Evolutionary conservation across 352 stramenopile species (phyloP).

Genomic region (Hyaloperonospora arabidopsidis): DNA sequence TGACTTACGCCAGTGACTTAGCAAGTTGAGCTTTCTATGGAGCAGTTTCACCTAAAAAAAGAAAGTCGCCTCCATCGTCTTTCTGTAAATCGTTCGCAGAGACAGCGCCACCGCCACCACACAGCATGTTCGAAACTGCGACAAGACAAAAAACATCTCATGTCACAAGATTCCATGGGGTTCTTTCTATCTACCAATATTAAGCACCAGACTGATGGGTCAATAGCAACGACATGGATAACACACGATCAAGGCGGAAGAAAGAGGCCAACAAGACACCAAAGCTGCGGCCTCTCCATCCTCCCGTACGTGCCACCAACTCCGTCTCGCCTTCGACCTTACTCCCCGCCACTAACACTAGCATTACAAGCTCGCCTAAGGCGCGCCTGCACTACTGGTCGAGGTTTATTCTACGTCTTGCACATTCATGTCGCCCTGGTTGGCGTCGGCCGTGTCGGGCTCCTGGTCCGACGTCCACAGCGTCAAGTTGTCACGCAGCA

Average conservation of each 20-base stretch:
- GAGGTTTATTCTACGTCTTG: constrained; percentile 64
- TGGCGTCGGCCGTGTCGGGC: constrained; percentile 77
- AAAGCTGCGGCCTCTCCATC: constrained; percentile 24
- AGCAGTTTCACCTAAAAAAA: too few relatives aligned
- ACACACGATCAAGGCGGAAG: constrained; percentile 8
- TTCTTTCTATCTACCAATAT: constrained; percentile 37
- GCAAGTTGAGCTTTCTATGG: too few relatives aligned
- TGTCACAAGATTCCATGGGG: too few relatives aligned
- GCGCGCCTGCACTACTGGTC: background rate
- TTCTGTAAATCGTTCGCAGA: too few relatives aligned
- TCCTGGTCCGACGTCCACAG: constrained; percentile 98
- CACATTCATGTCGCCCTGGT: constrained; percentile 85
- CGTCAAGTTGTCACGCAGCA: constrained; percentile 99
- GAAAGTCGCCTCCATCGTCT: too few relatives aligned
- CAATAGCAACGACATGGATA: background rate
- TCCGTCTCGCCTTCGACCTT: constrained; percentile 13
- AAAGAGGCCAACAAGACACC: constrained; percentile 21
- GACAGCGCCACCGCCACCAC: too few relatives aligned
- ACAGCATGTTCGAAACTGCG: too few relatives aligned
- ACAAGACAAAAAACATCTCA: too few relatives aligned
- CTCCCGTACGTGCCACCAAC: constrained; percentile 5
- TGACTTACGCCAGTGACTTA: too few relatives aligned
- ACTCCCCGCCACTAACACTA: constrained; percentile 1
- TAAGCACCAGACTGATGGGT: constrained; percentile 24
- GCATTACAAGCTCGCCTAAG: constrained; percentile 20